Percentiles rank a stretch among this genome's conserved stretches.
These are phyloP conservation scores for Ligustrum vulgare DNA, from an alignment of 257 asterid species.

Conservation along the genomic window DNA sequence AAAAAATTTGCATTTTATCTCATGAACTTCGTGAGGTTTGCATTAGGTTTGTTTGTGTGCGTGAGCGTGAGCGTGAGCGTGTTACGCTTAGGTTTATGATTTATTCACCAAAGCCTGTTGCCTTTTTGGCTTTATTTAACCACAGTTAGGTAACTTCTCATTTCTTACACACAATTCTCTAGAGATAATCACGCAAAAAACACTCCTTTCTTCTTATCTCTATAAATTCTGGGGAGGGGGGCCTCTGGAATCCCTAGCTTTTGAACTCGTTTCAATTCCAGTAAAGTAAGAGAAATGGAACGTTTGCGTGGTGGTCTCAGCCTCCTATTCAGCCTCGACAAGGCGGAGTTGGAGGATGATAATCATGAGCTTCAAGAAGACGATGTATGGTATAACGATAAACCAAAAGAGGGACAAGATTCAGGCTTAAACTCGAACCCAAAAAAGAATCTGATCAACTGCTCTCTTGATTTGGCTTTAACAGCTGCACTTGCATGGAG, in stretches of 20 bases:
- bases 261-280: background rate
- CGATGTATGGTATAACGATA: slow-evolving; percentile 34
- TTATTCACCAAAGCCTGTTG: background rate
- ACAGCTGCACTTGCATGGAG: slow-evolving; percentile 31
- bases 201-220: background rate
- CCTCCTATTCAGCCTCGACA: background rate
- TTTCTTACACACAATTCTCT: slow-evolving; percentile 18
- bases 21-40: slow-evolving; percentile 12
- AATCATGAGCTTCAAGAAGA: slow-evolving; percentile 36
- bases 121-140: slow-evolving; percentile 23
- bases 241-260: background rate
- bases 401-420: slow-evolving; percentile 17
- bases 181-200: slow-evolving; percentile 19
- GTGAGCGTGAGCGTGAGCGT: background rate
- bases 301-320: slow-evolving; percentile 4
- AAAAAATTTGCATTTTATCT: slow-evolving; percentile 24
- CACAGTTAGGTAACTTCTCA: slow-evolving; percentile 32
- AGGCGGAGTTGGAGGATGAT: slow-evolving; percentile 21
- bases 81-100: background rate
- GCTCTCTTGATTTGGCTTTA: slow-evolving; percentile 4
- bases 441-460: background rate
- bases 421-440: slow-evolving; percentile 22
- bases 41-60: background rate
- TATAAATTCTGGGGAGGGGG: background rate
- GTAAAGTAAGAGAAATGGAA: slow-evolving; percentile 21